Base-by-base conservation (phyloP, 2,329 filamentous ascomycete species). In the Fusarium proliferatum region DNA sequence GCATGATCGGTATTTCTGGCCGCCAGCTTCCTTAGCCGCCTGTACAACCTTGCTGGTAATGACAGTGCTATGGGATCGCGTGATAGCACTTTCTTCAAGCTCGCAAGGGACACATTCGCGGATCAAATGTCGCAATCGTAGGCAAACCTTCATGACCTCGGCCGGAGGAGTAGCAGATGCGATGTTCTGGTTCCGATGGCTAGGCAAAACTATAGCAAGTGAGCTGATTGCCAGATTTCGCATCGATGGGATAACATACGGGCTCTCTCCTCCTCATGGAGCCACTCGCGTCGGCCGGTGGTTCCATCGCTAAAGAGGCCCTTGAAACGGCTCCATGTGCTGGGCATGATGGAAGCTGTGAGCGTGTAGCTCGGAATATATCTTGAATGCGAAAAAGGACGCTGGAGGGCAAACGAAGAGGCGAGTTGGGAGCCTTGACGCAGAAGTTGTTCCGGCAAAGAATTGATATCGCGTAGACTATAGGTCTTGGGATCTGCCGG, bases 51-150 rank as follows among this genome's bases (percentile, higher is more conserved):
- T 88, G 6, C 85, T 85, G 1, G 95, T 98, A 80, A 99, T 94
- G 81, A 99, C 87, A 51, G 90, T 89, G 82, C 94, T 97, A 82
- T 98, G 95, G 6, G 96, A 90, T 57, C 88, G 88, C 8, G 93
- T 96, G 79, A 99, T 87, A 63, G 89, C 86, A 9, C 87, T 87
- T 79, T 94, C 90, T 65, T 96, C 92, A 43, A 99, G 87, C 82
- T 99, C 96, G 85, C 94, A 98, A 3, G 96, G 94, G 33, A 99
- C 90, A 62, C 95, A 92, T 80, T 95, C 90, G 82, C 97, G 95
- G 77, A 99, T 91, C 76, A 97, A 91, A 80, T 97, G 94, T 78
- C 96, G 97, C 73, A 99, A 87, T 64, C 95, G 94, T 21, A 99
- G 88, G 33, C 95, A 96, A 63, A 97, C 88, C 80, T 95, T 95